Conservation (phyloP, 78 protist species). For the Guillardia theta region DNA sequence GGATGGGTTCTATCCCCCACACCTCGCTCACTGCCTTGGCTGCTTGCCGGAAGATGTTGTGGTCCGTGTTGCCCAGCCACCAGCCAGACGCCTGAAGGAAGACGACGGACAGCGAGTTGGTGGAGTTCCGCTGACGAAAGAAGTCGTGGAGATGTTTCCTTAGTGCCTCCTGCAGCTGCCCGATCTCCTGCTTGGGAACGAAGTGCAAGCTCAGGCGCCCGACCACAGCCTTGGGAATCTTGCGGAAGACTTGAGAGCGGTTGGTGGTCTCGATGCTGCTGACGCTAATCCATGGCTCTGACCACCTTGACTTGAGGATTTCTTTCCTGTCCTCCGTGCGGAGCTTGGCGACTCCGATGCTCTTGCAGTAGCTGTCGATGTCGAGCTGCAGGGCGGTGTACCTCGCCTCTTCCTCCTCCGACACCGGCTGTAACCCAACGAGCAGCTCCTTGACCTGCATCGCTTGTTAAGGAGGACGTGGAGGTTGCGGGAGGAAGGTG, state of each 20-base stretch:
- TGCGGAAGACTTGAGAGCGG: neutral
- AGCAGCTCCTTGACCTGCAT: neutral
- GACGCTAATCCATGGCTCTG: constrained; percentile 36
- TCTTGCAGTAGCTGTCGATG: constrained; percentile 30
- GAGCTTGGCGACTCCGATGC: neutral
- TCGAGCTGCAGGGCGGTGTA: neutral
- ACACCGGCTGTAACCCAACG: neutral
- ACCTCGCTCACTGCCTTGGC: neutral
- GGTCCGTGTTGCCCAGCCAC: constrained; percentile 45
- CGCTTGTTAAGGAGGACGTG: neutral
- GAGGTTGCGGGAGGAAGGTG: neutral
- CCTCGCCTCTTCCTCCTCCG: neutral
- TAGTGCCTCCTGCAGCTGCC: neutral
- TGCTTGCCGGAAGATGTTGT: neutral
- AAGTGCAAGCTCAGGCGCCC: constrained; percentile 4
- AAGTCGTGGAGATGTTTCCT: neutral
- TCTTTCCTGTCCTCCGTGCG: neutral
- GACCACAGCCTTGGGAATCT: neutral
- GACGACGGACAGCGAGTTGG: neutral
- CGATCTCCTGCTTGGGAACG: neutral
- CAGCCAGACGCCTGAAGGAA: neutral
- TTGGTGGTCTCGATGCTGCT: neutral
- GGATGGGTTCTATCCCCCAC: constrained; percentile 36
- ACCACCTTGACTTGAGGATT: constrained; percentile 44
- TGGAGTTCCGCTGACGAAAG: neutral